These are phyloP conservation scores for Paxillus involutus DNA, from an alignment of 768 basidiomycete species.

Conservation along the genomic window DNA sequence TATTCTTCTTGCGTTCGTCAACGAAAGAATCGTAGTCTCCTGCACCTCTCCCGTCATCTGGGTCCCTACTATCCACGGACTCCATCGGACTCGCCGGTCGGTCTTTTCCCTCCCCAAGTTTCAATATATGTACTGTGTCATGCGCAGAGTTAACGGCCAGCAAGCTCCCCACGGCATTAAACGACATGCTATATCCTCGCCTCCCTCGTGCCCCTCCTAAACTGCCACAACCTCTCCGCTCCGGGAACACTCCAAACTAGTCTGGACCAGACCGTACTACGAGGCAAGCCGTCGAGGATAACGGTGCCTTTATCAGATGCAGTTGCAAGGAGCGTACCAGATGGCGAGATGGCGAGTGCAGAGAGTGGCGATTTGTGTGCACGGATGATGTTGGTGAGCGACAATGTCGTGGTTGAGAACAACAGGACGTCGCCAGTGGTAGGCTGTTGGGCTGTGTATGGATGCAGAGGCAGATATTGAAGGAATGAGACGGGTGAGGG, in stretches of 20 bases:
- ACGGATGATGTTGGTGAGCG: slow-evolving; percentile 93
- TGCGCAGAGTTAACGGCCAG: slow-evolving; percentile 91
- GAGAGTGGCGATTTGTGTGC: slow-evolving; percentile 96
- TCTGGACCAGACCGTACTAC: too few relatives aligned
- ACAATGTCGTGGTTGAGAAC: slow-evolving; percentile 90
- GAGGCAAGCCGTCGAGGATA: slow-evolving; percentile 49
- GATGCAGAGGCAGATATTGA: slow-evolving; percentile 49
- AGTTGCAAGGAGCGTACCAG: slow-evolving; percentile 90
- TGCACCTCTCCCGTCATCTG: slow-evolving; percentile 52
- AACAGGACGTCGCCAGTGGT: slow-evolving; percentile 84
- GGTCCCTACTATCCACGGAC: slow-evolving; percentile 63
- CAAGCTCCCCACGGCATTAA: slow-evolving; percentile 79
- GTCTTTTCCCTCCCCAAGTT: slow-evolving; percentile 50
- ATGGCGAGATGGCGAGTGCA: slow-evolving; percentile 78
- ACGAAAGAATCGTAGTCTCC: slow-evolving; percentile 87
- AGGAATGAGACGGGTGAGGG: slow-evolving; percentile 93
- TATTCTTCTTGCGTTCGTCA: slow-evolving; percentile 72
- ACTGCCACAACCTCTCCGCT: slow-evolving; percentile 94
- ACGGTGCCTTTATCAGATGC: slow-evolving; percentile 96
- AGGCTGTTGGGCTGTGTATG: slow-evolving; percentile 40
- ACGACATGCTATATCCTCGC: slow-evolving; percentile 80
- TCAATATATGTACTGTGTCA: slow-evolving; percentile 97
- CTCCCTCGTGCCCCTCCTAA: slow-evolving; percentile 86
- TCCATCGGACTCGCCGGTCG: slow-evolving; percentile 59
- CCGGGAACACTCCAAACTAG: slow-evolving; percentile 84